phyloP scores from a whole-genome alignment of 2,329 filamentous ascomycete genomes.

The Ilyonectria sp. region DNA sequence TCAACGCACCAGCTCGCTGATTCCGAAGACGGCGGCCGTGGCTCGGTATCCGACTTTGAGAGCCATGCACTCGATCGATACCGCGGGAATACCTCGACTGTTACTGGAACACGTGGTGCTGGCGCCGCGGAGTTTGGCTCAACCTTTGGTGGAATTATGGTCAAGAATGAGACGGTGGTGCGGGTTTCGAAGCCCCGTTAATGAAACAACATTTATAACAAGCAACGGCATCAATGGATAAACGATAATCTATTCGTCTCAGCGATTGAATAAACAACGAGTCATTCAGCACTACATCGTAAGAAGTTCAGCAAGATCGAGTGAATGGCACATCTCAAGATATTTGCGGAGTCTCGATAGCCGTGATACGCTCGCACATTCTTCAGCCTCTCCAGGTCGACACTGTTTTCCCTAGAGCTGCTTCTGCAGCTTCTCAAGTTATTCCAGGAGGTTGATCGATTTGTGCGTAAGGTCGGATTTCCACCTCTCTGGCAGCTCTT shows the following conservation, averaged over 20 bases:
- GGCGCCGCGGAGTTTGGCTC: not conserved
- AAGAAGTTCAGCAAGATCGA: too few relatives aligned
- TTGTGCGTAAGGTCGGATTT: not conserved
- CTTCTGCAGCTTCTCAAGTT: too few relatives aligned
- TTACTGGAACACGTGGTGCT: conserved; percentile 28
- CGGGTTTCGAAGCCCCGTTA: not conserved
- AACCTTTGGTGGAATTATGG: conserved; percentile 37
- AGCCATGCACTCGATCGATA: conserved; percentile 40
- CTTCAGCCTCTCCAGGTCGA: too few relatives aligned
- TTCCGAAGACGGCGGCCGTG: conserved; percentile 3
- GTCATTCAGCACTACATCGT: too few relatives aligned
- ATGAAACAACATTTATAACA: not conserved
- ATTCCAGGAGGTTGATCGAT: too few relatives aligned
- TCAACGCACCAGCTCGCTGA: conserved; percentile 44
- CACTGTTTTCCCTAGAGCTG: too few relatives aligned
- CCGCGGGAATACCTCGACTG: conserved; percentile 30
- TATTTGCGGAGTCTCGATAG: too few relatives aligned
- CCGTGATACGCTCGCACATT: too few relatives aligned
- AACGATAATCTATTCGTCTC: too few relatives aligned
- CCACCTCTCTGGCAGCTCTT: not conserved
- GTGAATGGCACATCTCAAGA: too few relatives aligned
- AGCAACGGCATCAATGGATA: not conserved
- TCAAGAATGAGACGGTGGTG: conserved; percentile 44
- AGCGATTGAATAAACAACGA: too few relatives aligned
- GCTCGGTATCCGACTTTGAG: conserved; percentile 38